Evolutionary conservation across 768 basidiomycete genomes (phyloP), one percentile per base, ranked within the genome.

Genomic region (Auricularia sp.): DNA sequence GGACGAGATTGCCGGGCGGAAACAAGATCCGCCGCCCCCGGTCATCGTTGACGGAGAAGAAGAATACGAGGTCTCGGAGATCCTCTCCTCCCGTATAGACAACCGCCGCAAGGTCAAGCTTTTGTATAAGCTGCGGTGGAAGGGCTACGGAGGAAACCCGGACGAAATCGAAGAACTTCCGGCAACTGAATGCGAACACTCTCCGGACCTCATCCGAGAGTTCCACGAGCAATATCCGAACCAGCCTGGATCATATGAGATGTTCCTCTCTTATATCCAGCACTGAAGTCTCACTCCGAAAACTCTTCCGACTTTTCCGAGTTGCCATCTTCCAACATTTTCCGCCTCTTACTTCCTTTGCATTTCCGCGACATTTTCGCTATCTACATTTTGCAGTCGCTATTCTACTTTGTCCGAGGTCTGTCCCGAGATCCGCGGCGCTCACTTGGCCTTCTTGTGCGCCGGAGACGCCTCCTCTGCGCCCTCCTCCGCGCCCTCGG

Each of bases 71-170:
- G 60, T 68, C 42, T 36, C 64, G 23, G 61, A 68, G 42, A 64
- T 70, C 53, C 62, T 70, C 0, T 66, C 66, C 56, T 65, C 64
- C 36, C 66, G 67, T 54, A 35, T 62, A 10, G 68, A 70, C 63
- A 54, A 54, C 14, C 5, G 56, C 3, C 23, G 4, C 33, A 33
- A 23, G 34, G 10, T 12, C 43, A 11, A 10, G 47, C 33, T 62
- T 23, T 18, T 44, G 34, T 62, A 62, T 21, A 11, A 44, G 5
- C 42, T 62, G 12, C 21, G 14, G 6, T 62, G 62, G 62, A 11
- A 29, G 21, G 62, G 62, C 21, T 62, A 47, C 23, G 62, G 47
- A n/a, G 62, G 42, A 18, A 47, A 39, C 42, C 12, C 36, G 5
- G 62, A 62, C 12, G 62, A 62, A 35, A 29, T 44, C 21, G 2